Conservation (phyloP, 345 rosid genomes). For the Brassica juncea region DNA sequence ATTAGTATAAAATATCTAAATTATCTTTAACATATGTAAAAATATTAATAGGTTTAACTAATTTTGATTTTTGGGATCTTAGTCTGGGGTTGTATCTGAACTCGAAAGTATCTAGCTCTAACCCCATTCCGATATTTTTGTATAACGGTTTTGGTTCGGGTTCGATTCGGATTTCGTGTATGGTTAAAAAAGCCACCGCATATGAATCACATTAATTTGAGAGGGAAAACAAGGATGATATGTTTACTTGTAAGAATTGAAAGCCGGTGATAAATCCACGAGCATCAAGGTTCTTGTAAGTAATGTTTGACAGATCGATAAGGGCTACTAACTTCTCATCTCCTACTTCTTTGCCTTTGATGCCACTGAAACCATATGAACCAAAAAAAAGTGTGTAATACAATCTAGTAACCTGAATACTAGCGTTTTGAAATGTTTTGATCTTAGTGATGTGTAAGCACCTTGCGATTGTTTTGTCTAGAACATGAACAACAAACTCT, state of each 20-base stretch:
- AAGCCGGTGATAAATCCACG: slow-evolving; percentile 81
- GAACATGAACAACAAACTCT: slow-evolving; percentile 72
- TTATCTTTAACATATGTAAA: no score
- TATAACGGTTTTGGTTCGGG: no score
- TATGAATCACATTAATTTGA: not conserved
- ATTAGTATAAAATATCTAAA: no score
- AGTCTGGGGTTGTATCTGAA: no score
- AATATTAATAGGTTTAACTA: no score
- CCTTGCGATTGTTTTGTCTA: slow-evolving; percentile 90
- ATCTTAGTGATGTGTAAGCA: slow-evolving; percentile 18
- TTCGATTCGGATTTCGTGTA: no score
- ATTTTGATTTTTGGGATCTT: no score
- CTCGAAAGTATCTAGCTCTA: no score
- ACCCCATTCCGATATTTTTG: no score
- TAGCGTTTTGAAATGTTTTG: not conserved
- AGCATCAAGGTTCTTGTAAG: slow-evolving; percentile 71
- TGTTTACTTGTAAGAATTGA: slow-evolving; percentile 80
- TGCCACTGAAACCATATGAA: slow-evolving; percentile 51
- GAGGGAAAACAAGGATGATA: not conserved
- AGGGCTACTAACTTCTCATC: slow-evolving; percentile 64
- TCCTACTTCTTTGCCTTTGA: slow-evolving; percentile 72
- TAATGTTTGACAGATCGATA: slow-evolving; percentile 63
- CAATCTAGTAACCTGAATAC: not conserved
- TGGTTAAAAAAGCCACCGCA: no score
- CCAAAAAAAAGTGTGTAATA: not conserved